phyloP scores from a whole-genome alignment of 192 early-diverging fungal species.

The Backusella psychrophila region DNA sequence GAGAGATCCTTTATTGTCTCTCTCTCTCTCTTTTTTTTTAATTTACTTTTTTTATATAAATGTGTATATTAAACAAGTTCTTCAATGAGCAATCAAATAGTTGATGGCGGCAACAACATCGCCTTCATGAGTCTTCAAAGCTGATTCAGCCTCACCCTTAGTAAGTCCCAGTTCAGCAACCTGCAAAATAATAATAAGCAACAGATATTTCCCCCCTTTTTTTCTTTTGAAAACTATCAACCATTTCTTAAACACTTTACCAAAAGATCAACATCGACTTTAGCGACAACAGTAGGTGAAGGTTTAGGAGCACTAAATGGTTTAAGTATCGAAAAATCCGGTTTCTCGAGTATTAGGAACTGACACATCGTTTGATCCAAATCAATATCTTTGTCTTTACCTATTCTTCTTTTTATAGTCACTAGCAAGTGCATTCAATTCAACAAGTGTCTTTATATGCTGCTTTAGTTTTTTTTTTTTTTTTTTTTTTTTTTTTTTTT shows the following conservation, averaged over 20 bases:
- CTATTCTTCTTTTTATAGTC: neutral
- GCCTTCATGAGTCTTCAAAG: constrained; percentile 2
- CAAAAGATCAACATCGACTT: constrained; percentile 13
- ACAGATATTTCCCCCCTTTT: no score
- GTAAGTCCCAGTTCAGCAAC: constrained; percentile 10
- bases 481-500: no score
- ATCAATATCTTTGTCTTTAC: neutral
- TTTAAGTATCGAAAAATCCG: neutral
- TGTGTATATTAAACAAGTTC: neutral
- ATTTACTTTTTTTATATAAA: neutral
- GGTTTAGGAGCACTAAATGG: neutral
- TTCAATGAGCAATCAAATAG: neutral
- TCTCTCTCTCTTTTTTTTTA: neutral
- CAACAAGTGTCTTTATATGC: neutral
- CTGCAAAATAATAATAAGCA: neutral
- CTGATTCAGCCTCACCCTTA: constrained; percentile 12
- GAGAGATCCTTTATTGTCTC: neutral
- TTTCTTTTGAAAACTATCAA: neutral
- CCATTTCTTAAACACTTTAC: neutral
- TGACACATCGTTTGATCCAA: neutral
- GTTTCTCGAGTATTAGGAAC: neutral
- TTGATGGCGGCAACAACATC: constrained; percentile 4
- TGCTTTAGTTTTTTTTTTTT: neutral
- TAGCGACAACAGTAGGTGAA: neutral
- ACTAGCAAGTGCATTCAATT: neutral